Conservation (phyloP, 2,329 filamentous ascomycete species). For the Penicillium sp. region DNA sequence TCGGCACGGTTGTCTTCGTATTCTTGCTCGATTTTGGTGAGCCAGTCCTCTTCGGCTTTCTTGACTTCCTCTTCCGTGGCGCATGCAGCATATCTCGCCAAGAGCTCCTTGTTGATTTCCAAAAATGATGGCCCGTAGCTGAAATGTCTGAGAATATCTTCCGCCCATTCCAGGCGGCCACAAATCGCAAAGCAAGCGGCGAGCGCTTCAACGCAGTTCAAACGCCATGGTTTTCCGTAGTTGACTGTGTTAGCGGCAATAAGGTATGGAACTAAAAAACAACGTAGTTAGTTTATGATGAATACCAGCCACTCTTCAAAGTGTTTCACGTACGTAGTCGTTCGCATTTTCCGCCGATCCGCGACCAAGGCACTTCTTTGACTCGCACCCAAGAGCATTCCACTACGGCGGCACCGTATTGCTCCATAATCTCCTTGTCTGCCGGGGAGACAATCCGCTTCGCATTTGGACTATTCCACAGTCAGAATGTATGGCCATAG, state of each 20-base stretch:
- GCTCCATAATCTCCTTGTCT: constrained; percentile 77
- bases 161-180: constrained; percentile 87
- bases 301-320: neutral
- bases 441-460: constrained; percentile 82
- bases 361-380: constrained; percentile 83
- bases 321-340: constrained; percentile 56
- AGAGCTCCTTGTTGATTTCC: constrained; percentile 80
- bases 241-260: constrained; percentile 97
- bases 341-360: constrained; percentile 92
- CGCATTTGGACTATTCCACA: constrained; percentile 68
- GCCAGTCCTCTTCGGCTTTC: constrained; percentile 81
- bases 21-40: constrained; percentile 85
- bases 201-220: constrained; percentile 95
- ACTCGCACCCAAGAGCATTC: constrained; percentile 97
- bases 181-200: constrained; percentile 93
- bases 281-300: neutral
- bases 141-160: constrained; percentile 78
- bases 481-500: constrained; percentile 3
- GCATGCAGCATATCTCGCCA: constrained; percentile 84
- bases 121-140: constrained; percentile 86
- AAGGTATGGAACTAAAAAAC: constrained; percentile 72
- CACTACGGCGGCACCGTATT: constrained; percentile 90
- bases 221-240: constrained; percentile 90
- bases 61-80: constrained; percentile 80
- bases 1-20: constrained; percentile 76